Evolutionary conservation across 148 eudicot species (phyloP), one percentile per base, ranked within the genome.

Genomic region (Cornus florida): DNA sequence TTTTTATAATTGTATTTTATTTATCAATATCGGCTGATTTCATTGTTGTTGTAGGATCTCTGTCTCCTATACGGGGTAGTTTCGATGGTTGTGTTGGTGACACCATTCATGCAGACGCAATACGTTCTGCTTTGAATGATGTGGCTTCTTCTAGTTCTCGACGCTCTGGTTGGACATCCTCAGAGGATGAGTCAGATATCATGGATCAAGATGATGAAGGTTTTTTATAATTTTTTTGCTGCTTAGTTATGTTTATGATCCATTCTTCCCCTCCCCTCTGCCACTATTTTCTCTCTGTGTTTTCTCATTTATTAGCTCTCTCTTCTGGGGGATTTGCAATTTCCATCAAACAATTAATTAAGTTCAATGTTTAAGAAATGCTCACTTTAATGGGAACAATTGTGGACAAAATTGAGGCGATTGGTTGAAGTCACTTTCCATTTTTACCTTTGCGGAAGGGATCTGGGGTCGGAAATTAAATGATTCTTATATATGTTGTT

Each of bases 121-220:
- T 89, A 46, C 83, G 90, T 65, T 85, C 91, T 70, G 97, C 95
- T 43, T 86, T 93, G 86, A 80, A 82, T 82, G 94, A 90, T 76
- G 91, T 86, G 60, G 94, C 90, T 77, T 86, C 98, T 86, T 90
- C 95, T 46, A 89, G 91, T 78, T 33, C 79, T 22, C 76, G 33
- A 31, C 81, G 62, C 62, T 82, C 87, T 64, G 85, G 90, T 73
- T 96, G 98, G 99, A 84, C 92, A 12, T 88, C 99, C 13, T 93
- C 98, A 75, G 98, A 92, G 75, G 99, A 96, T 70, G 98, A 93
- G 72, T 90, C 87, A 48, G 97, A 93, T 73, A 82, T 82, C 57
- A 88, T 90, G 93, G 95, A 93, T 77, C 88, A 88, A 78, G 97
- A 92, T 81, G 93, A 79, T 87, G 90, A 90, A 86, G 97, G 97